These are phyloP conservation scores for Aspergillus sp. DNA, from an alignment of 2,329 filamentous ascomycete genomes.

Conservation along the genomic window DNA sequence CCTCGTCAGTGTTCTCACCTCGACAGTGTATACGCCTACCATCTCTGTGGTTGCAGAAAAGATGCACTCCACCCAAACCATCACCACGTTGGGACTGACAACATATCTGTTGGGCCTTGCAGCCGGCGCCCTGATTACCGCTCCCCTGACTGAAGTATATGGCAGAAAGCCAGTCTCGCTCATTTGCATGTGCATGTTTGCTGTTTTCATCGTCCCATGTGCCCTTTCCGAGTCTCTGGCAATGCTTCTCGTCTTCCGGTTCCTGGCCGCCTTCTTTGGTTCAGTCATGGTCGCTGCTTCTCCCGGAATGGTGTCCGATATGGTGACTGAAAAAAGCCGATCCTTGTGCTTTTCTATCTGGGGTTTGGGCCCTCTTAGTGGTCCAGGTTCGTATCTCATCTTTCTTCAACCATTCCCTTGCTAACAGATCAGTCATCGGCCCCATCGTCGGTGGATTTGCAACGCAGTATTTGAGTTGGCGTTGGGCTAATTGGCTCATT, in stretches of 20 bases:
- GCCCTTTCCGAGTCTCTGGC: conserved; percentile 64
- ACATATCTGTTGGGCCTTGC: conserved; percentile 74
- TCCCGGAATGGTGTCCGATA: conserved; percentile 77
- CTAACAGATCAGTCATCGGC: conserved; percentile 42
- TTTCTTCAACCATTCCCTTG: not conserved
- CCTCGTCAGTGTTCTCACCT: conserved; percentile 58
- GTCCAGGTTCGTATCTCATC: conserved; percentile 41
- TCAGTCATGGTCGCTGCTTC: conserved; percentile 79
- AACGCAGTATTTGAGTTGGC: conserved; percentile 67
- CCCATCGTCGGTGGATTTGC: conserved; percentile 79
- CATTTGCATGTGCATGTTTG: conserved; percentile 59
- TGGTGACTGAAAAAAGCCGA: conserved; percentile 73
- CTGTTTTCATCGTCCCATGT: conserved; percentile 66
- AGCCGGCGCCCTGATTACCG: conserved; percentile 65
- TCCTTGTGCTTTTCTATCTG: conserved; percentile 81
- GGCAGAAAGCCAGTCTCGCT: conserved; percentile 58
- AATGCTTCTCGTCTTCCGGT: conserved; percentile 66
- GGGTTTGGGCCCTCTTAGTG: conserved; percentile 80
- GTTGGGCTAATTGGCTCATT: conserved; percentile 80
- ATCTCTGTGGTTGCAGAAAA: conserved; percentile 64
- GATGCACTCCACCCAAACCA: conserved; percentile 55
- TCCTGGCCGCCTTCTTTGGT: conserved; percentile 69
- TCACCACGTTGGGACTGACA: conserved; percentile 72
- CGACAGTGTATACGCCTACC: conserved; percentile 72
- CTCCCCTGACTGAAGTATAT: conserved; percentile 56